Conservation (phyloP, 345 rosid species). For the Arabis alpina region DNA sequence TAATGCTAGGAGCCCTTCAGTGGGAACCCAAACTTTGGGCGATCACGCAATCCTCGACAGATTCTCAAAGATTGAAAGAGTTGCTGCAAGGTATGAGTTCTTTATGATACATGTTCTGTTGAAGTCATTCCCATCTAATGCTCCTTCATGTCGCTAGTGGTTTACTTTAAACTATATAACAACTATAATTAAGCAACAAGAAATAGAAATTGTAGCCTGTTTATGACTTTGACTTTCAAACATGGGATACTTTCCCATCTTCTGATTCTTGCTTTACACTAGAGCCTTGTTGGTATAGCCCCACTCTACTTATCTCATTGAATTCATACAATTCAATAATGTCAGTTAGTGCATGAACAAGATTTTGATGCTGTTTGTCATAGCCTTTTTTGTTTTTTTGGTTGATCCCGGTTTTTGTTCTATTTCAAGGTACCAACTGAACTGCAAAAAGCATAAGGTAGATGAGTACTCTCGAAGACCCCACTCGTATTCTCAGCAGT, state of each 20-base stretch:
- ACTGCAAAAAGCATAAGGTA: constrained; percentile 65
- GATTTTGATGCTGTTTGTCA: constrained; percentile 14
- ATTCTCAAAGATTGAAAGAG: constrained; percentile 79
- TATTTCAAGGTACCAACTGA: constrained; percentile 71
- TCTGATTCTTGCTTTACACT: constrained; percentile 30
- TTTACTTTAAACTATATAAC: constrained; percentile 11
- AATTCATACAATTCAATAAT: constrained; percentile 13
- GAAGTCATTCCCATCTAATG: constrained; percentile 14
- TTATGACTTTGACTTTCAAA: constrained; percentile 20
- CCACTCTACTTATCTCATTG: constrained; percentile 10
- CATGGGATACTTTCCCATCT: constrained; percentile 22
- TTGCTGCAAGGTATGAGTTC: constrained; percentile 64
- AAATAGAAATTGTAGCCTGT: constrained; percentile 6
- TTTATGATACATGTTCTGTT: constrained; percentile 19
- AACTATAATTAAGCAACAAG: constrained; percentile 16
- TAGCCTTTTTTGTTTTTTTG: constrained; percentile 12
- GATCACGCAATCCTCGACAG: constrained; percentile 77
- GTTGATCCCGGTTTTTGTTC: constrained; percentile 31
- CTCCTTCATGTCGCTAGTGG: constrained; percentile 11
- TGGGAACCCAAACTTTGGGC: constrained; percentile 69
- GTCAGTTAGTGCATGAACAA: constrained; percentile 22
- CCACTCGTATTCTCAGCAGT: constrained; percentile 48
- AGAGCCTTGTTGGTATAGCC: constrained; percentile 7
- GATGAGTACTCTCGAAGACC: constrained; percentile 59
- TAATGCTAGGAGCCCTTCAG: constrained; percentile 78